phyloP scores from a whole-genome alignment of 2,329 filamentous ascomycete species.

The Aspergillus sp. region DNA sequence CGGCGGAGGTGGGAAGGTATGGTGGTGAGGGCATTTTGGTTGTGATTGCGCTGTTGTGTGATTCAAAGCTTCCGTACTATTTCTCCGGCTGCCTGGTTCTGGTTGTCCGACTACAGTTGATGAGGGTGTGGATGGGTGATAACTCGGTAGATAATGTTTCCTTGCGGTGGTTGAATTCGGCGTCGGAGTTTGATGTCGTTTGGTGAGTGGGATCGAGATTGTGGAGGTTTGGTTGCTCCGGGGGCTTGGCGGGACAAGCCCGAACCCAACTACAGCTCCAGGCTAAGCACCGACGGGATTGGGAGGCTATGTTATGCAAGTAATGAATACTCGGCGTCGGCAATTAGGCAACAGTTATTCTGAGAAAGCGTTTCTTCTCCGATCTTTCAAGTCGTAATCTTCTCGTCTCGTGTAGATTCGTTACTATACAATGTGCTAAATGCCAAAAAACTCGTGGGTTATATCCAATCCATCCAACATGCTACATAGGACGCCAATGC shows the following conservation, averaged over 20 bases:
- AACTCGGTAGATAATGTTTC: neutral
- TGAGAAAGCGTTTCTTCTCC: neutral
- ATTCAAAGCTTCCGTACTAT: neutral
- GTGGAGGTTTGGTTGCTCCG: neutral
- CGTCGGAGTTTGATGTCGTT: neutral
- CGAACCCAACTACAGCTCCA: neutral
- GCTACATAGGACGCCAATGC: constrained; percentile 4
- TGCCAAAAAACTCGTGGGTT: constrained; percentile 4
- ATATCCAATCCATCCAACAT: neutral
- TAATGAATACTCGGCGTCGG: neutral
- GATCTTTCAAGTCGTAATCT: neutral
- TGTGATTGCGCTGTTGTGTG: neutral
- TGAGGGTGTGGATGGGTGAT: neutral
- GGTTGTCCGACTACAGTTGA: neutral
- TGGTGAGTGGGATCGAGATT: neutral
- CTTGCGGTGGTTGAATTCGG: neutral
- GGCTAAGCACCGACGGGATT: neutral
- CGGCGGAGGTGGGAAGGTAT: constrained; percentile 78
- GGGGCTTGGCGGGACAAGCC: neutral
- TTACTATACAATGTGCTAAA: constrained; percentile 6
- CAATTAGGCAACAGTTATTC: constrained; percentile 11
- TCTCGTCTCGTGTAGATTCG: constrained; percentile 6
- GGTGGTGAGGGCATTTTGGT: constrained; percentile 62
- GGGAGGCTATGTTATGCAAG: neutral
- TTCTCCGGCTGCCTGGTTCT: neutral